A percentile compares a stretch with the other conserved stretches of the same genome.
phyloP scores from a whole-genome alignment of 495 filamentous ascomycete genomes.

The Penicillium dipodomyicola region DNA sequence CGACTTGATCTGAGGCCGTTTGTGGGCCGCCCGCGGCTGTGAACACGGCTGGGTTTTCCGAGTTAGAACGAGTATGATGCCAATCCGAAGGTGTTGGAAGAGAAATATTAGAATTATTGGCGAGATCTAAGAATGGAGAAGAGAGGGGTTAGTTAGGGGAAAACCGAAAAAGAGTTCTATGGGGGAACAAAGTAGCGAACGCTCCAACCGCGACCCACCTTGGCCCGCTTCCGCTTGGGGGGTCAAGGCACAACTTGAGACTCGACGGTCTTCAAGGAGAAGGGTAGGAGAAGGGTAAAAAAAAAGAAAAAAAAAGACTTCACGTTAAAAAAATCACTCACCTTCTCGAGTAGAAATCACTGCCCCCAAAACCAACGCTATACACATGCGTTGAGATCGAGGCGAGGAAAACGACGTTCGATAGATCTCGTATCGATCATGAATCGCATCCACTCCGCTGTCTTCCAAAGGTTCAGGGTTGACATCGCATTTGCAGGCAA shows the following conservation, averaged over 20 bases:
- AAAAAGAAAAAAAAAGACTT: background rate
- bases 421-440: constrained; percentile 65
- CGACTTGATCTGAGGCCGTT: constrained; percentile 33
- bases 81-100: constrained; percentile 29
- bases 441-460: constrained; percentile 46
- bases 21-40: constrained; percentile 41
- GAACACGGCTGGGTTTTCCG: constrained; percentile 32
- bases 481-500: constrained; percentile 84
- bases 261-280: constrained; percentile 9
- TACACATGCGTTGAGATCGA: constrained; percentile 72
- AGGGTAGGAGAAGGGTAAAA: too few relatives aligned
- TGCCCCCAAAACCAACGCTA: constrained; percentile 70
- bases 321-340: constrained; percentile 46
- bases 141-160: constrained; percentile 14
- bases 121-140: background rate
- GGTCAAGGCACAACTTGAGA: constrained; percentile 24
- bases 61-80: constrained; percentile 41
- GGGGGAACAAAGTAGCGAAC: constrained; percentile 31
- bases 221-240: constrained; percentile 23
- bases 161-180: constrained; percentile 1
- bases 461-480: constrained; percentile 38
- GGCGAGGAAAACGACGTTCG: constrained; percentile 68
- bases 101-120: constrained; percentile 15
- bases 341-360: constrained; percentile 63
- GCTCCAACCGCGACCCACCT: constrained; percentile 37